phyloP scores from a whole-genome alignment of 257 asterid species.

The Penstemon eatonii region DNA sequence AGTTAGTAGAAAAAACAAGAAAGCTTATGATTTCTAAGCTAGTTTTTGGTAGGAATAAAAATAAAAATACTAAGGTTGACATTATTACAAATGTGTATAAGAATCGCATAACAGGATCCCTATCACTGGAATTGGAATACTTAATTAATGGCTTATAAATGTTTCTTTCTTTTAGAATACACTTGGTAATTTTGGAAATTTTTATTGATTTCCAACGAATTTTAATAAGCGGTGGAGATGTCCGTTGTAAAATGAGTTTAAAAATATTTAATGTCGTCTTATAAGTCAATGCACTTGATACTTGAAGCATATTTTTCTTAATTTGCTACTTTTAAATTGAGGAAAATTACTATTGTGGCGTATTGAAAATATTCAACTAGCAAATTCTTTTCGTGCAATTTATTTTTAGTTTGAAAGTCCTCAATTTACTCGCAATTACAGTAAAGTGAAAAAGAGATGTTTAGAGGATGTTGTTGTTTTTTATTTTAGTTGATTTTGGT shows the following conservation, averaged over 20 bases:
- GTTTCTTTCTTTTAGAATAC: neutral
- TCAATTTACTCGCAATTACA: neutral
- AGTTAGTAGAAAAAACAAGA: neutral
- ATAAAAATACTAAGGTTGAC: neutral
- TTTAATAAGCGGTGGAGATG: neutral
- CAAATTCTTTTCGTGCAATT: neutral
- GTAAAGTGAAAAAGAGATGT: neutral
- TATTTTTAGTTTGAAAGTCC: neutral
- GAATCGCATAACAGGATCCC: neutral
- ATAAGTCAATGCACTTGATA: neutral
- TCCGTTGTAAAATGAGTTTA: neutral
- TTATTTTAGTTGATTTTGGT: slow-evolving; percentile 6
- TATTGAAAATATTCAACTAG: neutral
- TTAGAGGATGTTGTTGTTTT: neutral
- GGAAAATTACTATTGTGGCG: neutral
- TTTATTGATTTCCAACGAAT: neutral
- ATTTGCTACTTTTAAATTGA: neutral
- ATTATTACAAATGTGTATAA: neutral
- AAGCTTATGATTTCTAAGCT: neutral
- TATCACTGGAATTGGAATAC: neutral
- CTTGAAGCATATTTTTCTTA: neutral
- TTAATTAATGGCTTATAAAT: neutral
- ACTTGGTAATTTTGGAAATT: neutral
- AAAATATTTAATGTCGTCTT: neutral
- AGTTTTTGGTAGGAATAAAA: neutral